Evolutionary conservation across 306 rosid species (phyloP).

Genomic region (Rosa chinensis): DNA sequence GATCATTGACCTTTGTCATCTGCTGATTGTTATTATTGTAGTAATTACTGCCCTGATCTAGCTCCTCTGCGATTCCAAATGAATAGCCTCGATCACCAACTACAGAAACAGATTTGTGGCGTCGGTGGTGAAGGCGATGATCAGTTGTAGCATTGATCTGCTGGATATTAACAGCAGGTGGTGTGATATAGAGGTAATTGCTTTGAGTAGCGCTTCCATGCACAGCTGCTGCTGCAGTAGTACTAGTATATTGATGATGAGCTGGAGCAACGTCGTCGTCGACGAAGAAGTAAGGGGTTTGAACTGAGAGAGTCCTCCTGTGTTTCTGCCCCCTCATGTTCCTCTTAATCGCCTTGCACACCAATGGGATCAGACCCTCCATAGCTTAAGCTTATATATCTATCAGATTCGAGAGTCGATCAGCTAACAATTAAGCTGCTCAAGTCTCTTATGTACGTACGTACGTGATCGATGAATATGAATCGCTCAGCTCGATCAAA

Average conservation of each 20-base stretch:
- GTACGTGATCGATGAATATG: background rate
- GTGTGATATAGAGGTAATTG: conserved; percentile 10
- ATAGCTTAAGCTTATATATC: background rate
- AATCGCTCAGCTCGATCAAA: background rate
- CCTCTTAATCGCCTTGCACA: conserved; percentile 39
- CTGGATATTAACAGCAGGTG: background rate
- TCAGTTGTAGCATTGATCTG: background rate
- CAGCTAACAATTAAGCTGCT: background rate
- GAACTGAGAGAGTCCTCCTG: conserved; percentile 14
- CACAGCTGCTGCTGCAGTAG: background rate
- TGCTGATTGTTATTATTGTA: background rate
- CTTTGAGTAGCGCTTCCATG: background rate
- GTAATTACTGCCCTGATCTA: background rate
- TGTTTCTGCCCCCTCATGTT: conserved; percentile 18
- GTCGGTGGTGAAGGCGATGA: background rate
- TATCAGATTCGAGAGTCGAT: background rate
- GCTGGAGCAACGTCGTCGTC: background rate
- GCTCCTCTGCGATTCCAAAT: conserved; percentile 4
- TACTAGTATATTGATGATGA: background rate
- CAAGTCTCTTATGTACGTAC: background rate
- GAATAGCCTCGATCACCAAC: background rate
- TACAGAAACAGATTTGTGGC: conserved; percentile 14
- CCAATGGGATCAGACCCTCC: conserved; percentile 45
- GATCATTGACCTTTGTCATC: background rate
- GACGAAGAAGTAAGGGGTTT: conserved; percentile 8